These are phyloP conservation scores for Pelargonium myrrhifolium DNA, from an alignment of 441 rosid species.

Conservation along the genomic window DNA sequence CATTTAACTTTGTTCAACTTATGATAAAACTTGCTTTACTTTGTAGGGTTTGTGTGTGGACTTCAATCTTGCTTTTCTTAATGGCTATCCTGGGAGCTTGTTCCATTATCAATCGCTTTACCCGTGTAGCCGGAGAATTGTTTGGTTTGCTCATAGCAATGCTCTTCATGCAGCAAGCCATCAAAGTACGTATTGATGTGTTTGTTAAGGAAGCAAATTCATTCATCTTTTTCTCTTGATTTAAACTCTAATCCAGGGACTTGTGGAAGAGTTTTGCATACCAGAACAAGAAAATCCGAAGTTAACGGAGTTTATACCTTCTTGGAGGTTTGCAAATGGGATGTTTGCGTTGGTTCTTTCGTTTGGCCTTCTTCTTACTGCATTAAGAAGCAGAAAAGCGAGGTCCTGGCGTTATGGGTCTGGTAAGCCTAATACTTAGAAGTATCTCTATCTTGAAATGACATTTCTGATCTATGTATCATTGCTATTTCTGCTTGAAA, in stretches of 20 bases:
- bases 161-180: constrained; percentile 84
- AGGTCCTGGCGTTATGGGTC: constrained; percentile 67
- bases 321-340: constrained; percentile 81
- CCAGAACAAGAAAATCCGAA: constrained; percentile 55
- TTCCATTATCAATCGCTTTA: constrained; percentile 72
- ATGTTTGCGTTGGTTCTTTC: constrained; percentile 75
- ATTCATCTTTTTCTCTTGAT: background rate
- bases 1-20: too few species aligned
- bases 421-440: too few species aligned
- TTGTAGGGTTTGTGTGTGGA: constrained; percentile 74
- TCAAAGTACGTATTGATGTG: too few species aligned
- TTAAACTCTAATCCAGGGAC: constrained; percentile 39
- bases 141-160: constrained; percentile 78
- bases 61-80: constrained; percentile 59
- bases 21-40: too few species aligned
- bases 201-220: too few species aligned
- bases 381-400: constrained; percentile 66
- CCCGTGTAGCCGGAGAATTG: constrained; percentile 73
- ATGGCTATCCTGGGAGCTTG: constrained; percentile 65
- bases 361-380: constrained; percentile 63
- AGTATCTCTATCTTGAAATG: too few species aligned
- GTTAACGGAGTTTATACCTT: constrained; percentile 41
- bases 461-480: too few species aligned
- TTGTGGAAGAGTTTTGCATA: constrained; percentile 64
- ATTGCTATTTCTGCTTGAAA: too few species aligned